phyloP scores from a whole-genome alignment of 75 land plant species.

The Selaginella tamariscina region DNA sequence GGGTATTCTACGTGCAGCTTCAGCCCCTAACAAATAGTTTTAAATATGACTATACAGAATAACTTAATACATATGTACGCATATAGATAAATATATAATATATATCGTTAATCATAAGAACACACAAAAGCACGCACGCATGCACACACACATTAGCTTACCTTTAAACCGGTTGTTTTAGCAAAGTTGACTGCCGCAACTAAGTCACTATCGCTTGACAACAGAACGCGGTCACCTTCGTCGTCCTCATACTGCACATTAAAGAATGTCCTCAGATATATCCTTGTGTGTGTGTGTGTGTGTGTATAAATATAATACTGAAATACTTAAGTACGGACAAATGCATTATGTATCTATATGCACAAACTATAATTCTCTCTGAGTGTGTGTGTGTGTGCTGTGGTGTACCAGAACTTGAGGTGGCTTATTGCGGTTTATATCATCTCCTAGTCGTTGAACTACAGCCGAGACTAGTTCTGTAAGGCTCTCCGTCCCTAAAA shows the following conservation, averaged over 20 bases:
- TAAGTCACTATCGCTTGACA: conserved; percentile 4
- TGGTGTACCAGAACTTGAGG: conserved; percentile 49
- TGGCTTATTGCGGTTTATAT: conserved; percentile 17
- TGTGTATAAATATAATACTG: too few relatives aligned
- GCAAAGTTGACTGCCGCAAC: conserved; percentile 6
- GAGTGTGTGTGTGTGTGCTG: too few relatives aligned
- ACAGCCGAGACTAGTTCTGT: conserved; percentile 49
- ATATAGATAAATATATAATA: too few relatives aligned
- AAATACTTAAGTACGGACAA: too few relatives aligned
- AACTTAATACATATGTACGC: too few relatives aligned
- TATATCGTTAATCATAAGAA: too few relatives aligned
- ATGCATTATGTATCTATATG: background rate
- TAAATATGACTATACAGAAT: too few relatives aligned
- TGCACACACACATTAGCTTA: background rate
- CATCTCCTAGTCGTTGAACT: conserved; percentile 38
- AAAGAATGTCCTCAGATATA: too few relatives aligned
- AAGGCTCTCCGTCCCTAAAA: conserved; percentile 56
- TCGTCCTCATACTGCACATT: conserved; percentile 5
- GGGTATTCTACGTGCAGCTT: conserved; percentile 3
- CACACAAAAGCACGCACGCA: too few relatives aligned
- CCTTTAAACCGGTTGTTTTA: conserved; percentile 3
- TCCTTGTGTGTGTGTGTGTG: too few relatives aligned
- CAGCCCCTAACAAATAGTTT: background rate
- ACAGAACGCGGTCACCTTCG: conserved; percentile 4
- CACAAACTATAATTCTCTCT: background rate